Base-by-base conservation (phyloP, 371 early-diverging fungal genomes). In the Zychaea mexicana region DNA sequence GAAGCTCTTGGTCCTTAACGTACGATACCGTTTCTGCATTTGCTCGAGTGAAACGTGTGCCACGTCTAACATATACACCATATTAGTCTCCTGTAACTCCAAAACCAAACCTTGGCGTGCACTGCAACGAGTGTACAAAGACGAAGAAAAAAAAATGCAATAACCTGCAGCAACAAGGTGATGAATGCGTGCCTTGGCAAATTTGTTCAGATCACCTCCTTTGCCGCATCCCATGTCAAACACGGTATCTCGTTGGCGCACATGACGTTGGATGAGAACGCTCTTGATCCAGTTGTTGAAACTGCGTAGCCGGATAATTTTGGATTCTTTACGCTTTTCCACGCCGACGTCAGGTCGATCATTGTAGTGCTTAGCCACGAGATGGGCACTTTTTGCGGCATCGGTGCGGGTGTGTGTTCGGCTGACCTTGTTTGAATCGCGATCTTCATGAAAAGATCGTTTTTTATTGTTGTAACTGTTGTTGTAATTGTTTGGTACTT, bases 181-280 rank as follows among this genome's bases (percentile, higher is more conserved):
- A 27, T 72, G 68, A 17, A 97, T 92, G 17, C 76, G 65, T 3
- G 92, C 92, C 62, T 88, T 87, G 9, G 82, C 70, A 94, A 93
- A 98, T 71, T 99, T 99, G 36, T 85, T 74, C 58, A 99, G 76
- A 79, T 99, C 99, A n/a, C 99, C 99, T 24, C 99, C 99, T 81
- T 99, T 99, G 5, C 99, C 99, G 72, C 98, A 98, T 4, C 97
- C 97, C 66, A 99, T 78, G 77, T 99, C 99, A 56, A 99, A 84
- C 0, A 94, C 95, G 57, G 57, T 65, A 33, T 81, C 74, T 0
- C 70, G 67, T 0, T 77, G 74, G 10, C 76, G 72, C 0, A 86
- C 84, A 70, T 90, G 88, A n/a, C 85, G 71, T 15, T 84, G 75
- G 65, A 99, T 95, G 30, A 99, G 77, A 1, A 94, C 81, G 13